Evolutionary conservation across 2,329 filamentous ascomycete genomes (phyloP).

Genomic region (Colletotrichum liaoningense): DNA sequence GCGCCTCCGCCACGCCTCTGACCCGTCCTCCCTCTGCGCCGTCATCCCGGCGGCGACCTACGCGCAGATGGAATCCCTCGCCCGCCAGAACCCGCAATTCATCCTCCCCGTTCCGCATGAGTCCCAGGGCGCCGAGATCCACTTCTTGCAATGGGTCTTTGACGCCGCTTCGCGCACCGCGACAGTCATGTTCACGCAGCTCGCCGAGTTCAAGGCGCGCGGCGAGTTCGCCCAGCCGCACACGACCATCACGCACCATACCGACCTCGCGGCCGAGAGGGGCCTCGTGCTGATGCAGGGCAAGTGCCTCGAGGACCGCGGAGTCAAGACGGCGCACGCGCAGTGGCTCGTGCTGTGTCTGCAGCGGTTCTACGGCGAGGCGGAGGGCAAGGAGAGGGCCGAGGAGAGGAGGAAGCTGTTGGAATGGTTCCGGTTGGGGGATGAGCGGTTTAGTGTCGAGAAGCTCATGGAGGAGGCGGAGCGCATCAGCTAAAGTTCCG

Average conservation of each 20-base stretch:
- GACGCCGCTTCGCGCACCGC: constrained; percentile 72
- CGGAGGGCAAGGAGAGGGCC: constrained; percentile 66
- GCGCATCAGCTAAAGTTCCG: constrained; percentile 66
- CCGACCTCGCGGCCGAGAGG: constrained; percentile 80
- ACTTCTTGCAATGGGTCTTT: constrained; percentile 97
- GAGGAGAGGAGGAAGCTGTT: constrained; percentile 77
- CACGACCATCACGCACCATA: constrained; percentile 92
- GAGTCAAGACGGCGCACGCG: constrained; percentile 84
- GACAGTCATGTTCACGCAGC: constrained; percentile 91
- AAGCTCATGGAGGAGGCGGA: constrained; percentile 90
- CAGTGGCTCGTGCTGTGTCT: constrained; percentile 91
- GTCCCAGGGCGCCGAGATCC: constrained; percentile 83
- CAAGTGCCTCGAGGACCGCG: constrained; percentile 80
- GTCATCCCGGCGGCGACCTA: constrained; percentile 82
- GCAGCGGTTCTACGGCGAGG: constrained; percentile 89
- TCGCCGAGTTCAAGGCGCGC: constrained; percentile 91
- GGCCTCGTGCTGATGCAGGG: constrained; percentile 90
- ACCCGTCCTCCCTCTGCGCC: constrained; percentile 84
- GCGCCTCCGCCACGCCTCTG: constrained; percentile 85
- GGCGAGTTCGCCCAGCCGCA: constrained; percentile 93
- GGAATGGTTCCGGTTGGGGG: constrained; percentile 84
- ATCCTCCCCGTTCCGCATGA: constrained; percentile 85
- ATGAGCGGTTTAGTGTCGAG: constrained; percentile 84
- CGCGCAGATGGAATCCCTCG: constrained; percentile 75
- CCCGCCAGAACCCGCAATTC: constrained; percentile 85